phyloP scores from a whole-genome alignment of 2,329 filamentous ascomycete species.

The Penicillium psychrosexuale region DNA sequence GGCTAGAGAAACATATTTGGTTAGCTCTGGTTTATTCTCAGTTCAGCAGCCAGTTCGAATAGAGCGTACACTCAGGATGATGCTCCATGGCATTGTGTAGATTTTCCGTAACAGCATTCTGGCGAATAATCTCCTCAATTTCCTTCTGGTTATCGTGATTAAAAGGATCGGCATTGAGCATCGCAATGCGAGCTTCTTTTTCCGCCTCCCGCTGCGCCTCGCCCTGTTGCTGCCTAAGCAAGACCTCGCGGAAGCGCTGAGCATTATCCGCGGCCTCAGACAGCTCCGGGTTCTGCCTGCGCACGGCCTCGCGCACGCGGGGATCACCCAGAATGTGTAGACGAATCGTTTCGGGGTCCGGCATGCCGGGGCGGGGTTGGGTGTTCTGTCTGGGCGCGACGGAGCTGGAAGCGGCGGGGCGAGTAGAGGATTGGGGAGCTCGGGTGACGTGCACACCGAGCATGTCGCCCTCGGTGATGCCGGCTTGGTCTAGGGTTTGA shows the following conservation, averaged over 20 bases:
- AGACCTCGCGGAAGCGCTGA: conserved; percentile 70
- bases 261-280: conserved; percentile 73
- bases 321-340: conserved; percentile 80
- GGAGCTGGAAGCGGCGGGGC: conserved; percentile 29
- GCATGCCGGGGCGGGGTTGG: conserved; percentile 33
- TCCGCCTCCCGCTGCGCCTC: conserved; percentile 71
- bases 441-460: conserved; percentile 72
- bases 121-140: conserved; percentile 96
- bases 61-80: conserved; percentile 80
- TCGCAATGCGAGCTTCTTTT: conserved; percentile 76
- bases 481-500: conserved; percentile 76
- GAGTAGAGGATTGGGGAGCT: conserved; percentile 26
- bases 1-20: conserved; percentile 52
- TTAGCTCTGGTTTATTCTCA: conserved; percentile 3
- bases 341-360: conserved; percentile 75
- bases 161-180: conserved; percentile 90
- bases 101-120: conserved; percentile 92
- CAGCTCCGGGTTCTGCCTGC: conserved; percentile 70
- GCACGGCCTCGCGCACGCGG: conserved; percentile 65
- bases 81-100: conserved; percentile 95
- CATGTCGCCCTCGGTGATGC: conserved; percentile 87
- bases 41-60: not conserved
- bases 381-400: conserved; percentile 29
- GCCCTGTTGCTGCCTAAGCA: conserved; percentile 63
- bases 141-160: conserved; percentile 85